Conservation (phyloP, 176 grass and related monocot genomes). For the Aegilops speltoides region DNA sequence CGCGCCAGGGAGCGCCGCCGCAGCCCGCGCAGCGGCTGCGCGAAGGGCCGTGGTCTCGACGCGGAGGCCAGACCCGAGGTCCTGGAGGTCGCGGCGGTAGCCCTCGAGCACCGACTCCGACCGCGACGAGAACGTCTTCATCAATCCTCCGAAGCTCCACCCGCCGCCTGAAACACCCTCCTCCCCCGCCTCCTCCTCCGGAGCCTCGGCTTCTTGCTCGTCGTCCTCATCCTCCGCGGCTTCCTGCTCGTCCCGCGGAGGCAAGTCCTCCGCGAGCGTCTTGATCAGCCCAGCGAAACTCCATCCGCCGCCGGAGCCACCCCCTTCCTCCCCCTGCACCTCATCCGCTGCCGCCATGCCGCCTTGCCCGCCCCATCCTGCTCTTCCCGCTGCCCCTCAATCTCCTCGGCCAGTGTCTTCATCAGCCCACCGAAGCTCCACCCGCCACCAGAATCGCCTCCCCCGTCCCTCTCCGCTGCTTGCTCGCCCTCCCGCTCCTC, state of each 20-base stretch:
- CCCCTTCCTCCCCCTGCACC: not conserved
- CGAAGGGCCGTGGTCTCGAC: constrained; percentile 57
- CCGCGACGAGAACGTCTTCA: constrained; percentile 69
- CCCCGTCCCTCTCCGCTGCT: not conserved
- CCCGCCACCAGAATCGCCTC: constrained; percentile 29
- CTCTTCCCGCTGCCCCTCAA: constrained; percentile 40
- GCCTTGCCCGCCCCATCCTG: constrained; percentile 1
- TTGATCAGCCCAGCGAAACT: constrained; percentile 62
- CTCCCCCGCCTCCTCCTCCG: not conserved
- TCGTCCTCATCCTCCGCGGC: not conserved
- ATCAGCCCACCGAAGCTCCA: constrained; percentile 71
- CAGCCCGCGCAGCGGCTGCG: constrained; percentile 46
- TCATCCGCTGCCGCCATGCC: not conserved
- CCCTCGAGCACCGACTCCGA: constrained; percentile 68
- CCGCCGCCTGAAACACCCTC: constrained; percentile 1
- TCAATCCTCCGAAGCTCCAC: constrained; percentile 68
- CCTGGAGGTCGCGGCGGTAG: constrained; percentile 70
- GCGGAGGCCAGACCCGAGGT: constrained; percentile 66
- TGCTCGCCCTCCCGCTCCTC: constrained; percentile 2
- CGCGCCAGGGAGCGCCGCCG: constrained; percentile 36
- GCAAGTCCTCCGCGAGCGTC: constrained; percentile 23
- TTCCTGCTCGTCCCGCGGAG: not conserved
- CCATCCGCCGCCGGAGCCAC: constrained; percentile 25
- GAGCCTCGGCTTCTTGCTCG: constrained; percentile 2
- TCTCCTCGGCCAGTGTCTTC: constrained; percentile 63